These are phyloP conservation scores for Alternaria gaisen DNA, from an alignment of 2,329 filamentous ascomycete genomes.

Conservation along the genomic window DNA sequence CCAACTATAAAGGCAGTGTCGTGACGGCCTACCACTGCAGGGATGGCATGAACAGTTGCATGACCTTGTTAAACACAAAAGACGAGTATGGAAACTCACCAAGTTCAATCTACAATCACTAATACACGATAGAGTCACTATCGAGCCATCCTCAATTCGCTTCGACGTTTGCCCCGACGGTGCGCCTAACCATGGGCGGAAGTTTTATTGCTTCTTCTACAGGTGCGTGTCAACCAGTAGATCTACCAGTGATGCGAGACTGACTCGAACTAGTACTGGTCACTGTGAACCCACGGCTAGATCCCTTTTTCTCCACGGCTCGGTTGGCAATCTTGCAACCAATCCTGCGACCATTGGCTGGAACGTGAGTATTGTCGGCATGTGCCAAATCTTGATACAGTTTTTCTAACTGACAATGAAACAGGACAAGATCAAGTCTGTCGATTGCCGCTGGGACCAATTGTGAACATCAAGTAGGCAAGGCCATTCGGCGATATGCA, in stretches of 20 bases:
- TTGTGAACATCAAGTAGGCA: not conserved
- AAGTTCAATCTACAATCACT: not conserved
- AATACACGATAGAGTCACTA: not conserved
- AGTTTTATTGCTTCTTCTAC: not conserved
- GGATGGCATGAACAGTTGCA: not conserved
- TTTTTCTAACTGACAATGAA: not conserved
- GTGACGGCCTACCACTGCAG: not conserved
- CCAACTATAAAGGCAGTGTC: not conserved
- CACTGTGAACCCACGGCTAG: not conserved
- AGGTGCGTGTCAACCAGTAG: not conserved
- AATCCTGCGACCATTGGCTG: not conserved
- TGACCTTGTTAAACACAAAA: not conserved
- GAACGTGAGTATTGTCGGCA: not conserved
- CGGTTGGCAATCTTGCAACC: not conserved
- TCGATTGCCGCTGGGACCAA: not conserved
- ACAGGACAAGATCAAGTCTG: constrained; percentile 1
- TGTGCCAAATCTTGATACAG: not conserved
- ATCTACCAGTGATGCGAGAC: not conserved
- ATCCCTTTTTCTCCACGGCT: not conserved
- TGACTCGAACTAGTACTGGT: not conserved
- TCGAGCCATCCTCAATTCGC: not conserved
- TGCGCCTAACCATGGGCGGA: not conserved
- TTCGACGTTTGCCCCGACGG: not conserved
- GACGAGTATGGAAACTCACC: not conserved
- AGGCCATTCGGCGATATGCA: not conserved